Percentiles rank a stretch among this genome's conserved stretches.
These are phyloP conservation scores for Pyrenophora graminea DNA, from an alignment of 2,329 filamentous ascomycete species.

Conservation along the genomic window DNA sequence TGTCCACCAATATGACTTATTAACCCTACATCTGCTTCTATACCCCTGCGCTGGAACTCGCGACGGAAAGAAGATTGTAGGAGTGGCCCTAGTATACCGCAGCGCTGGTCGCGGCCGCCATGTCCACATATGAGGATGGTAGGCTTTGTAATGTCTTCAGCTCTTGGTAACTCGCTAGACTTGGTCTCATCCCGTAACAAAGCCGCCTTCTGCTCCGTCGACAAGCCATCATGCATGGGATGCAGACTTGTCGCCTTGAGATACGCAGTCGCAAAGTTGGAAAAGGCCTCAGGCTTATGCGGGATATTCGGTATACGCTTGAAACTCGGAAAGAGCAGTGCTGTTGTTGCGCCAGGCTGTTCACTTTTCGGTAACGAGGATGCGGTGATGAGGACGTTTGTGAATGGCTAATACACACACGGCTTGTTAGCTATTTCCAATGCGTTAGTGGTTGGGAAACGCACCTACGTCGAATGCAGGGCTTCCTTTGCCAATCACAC, in stretches of 20 bases:
- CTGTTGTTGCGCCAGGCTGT: constrained; percentile 49
- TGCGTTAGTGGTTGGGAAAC: constrained; percentile 4
- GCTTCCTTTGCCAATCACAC: constrained; percentile 48
- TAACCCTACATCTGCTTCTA: constrained; percentile 65
- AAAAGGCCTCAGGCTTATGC: constrained; percentile 61
- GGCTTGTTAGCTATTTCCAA: not conserved
- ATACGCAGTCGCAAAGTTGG: constrained; percentile 65
- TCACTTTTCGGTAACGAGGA: constrained; percentile 63
- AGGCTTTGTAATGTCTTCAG: constrained; percentile 49
- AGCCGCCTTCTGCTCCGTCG: constrained; percentile 55
- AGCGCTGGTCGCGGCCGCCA: constrained; percentile 77
- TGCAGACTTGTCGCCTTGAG: constrained; percentile 68
- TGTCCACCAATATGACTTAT: constrained; percentile 84
- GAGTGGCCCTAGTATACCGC: constrained; percentile 77
- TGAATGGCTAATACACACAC: constrained; percentile 67
- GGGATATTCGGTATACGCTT: constrained; percentile 76
- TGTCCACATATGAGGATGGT: constrained; percentile 84
- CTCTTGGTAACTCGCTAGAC: constrained; percentile 56
- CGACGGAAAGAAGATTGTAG: constrained; percentile 71
- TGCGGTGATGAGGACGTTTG: constrained; percentile 77
- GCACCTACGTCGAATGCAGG: constrained; percentile 53
- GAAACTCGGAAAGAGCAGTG: constrained; percentile 80
- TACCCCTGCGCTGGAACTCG: constrained; percentile 57
- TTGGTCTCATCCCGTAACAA: constrained; percentile 54
- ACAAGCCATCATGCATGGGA: constrained; percentile 61